phyloP scores from a whole-genome alignment of 805 yeast species.

The Candida golubevii region DNA sequence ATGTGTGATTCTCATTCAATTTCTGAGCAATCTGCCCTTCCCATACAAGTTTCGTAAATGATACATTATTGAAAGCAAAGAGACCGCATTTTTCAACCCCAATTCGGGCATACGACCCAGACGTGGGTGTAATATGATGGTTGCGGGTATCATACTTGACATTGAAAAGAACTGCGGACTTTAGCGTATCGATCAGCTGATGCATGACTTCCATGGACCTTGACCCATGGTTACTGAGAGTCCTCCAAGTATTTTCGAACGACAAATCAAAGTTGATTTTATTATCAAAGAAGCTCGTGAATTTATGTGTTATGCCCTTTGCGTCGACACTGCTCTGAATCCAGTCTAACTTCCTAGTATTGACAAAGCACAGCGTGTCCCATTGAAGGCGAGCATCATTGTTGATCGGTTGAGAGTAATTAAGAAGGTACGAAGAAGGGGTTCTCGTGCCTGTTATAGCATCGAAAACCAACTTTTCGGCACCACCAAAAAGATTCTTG shows the following conservation, averaged over 20 bases:
- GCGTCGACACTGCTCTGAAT: constrained; percentile 42
- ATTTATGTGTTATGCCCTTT: constrained; percentile 40
- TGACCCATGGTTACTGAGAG: constrained; percentile 28
- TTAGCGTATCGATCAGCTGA: constrained; percentile 45
- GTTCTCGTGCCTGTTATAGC: constrained; percentile 49
- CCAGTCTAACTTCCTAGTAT: constrained; percentile 46
- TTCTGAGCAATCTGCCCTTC: constrained; percentile 36
- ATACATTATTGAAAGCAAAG: constrained; percentile 19
- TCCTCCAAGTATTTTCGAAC: constrained; percentile 41
- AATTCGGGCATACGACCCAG: constrained; percentile 35
- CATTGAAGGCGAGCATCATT: constrained; percentile 38
- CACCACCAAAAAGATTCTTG: constrained; percentile 55
- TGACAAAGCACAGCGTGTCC: constrained; percentile 39
- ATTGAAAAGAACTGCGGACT: constrained; percentile 40
- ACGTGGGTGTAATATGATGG: constrained; percentile 38
- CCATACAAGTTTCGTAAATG: constrained; percentile 38
- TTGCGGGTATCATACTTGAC: constrained; percentile 43
- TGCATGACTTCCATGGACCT: constrained; percentile 27
- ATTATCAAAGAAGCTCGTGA: constrained; percentile 33
- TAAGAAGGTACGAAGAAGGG: constrained; percentile 45
- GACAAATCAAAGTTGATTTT: constrained; percentile 46
- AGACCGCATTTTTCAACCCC: constrained; percentile 37
- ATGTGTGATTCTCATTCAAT: constrained; percentile 15
- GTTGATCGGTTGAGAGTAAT: constrained; percentile 43
- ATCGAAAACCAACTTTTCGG: constrained; percentile 47